Base-by-base conservation (phyloP, 768 basidiomycete species). In the Imleria badia region DNA sequence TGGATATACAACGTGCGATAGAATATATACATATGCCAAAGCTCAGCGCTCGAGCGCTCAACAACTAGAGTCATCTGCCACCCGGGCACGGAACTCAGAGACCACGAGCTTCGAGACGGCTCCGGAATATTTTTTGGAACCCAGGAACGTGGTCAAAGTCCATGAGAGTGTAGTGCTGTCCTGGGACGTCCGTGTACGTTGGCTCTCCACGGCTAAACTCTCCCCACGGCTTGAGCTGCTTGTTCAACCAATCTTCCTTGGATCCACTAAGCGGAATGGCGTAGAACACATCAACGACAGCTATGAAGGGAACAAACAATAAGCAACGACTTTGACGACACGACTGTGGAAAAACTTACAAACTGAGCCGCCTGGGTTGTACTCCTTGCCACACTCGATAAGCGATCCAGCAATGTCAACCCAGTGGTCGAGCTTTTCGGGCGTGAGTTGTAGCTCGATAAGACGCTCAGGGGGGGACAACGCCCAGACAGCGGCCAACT, bases 161-260 rank as follows among this genome's bases (percentile, higher is more conserved):
- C 68, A 68, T 70, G 14, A 68, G 57, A 2, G 67, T 70, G 45
- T 68, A 68, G 45, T 68, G 67, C 15, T 66, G 61, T 19, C 67
- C 67, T 0, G 67, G 67, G 5, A 68, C 67, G 14, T 68, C 67
- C 0, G 54, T 68, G 5, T 55, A 68, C 9, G 53, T 12, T 3
- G 66, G 53, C 51, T 70, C 61, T 29, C 43, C 15, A 3, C 68
- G 68, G 33, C 66, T 54, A 59, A 59, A 68, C 0, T 7, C 63
- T 13, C 3, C 39, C 67, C 68, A 70, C 4, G 63, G 64, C 47
- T 60, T 68, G 33, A 68, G 66, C 23, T 68, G 59, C 0, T 68
- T 57, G 59, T 68, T 66, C 30, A 70, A 3, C 68, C 67, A 70
- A 47, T 68, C 64, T 19, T 57, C 54, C n/a, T 70, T 72, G 53